Percentiles rank a stretch among this genome's conserved stretches.
Evolutionary conservation across 2,329 filamentous ascomycete genomes (phyloP).

Genomic region (Claviceps africana): DNA sequence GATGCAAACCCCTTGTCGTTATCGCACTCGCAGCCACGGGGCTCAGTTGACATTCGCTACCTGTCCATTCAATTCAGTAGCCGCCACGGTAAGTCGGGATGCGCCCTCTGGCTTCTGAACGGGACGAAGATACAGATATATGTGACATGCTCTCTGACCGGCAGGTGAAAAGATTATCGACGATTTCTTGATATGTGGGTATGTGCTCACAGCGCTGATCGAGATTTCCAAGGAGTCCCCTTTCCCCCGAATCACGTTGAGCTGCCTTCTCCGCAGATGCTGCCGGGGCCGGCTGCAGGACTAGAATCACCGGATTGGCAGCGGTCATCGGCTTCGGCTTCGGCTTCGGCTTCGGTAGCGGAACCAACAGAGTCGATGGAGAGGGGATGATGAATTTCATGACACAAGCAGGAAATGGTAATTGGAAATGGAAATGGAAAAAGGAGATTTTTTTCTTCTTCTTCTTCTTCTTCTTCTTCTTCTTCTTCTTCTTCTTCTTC

Average conservation of each 20-base stretch:
- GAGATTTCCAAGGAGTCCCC: conserved; percentile 30
- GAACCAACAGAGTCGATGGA: conserved; percentile 2
- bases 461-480: too few relatives aligned
- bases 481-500: too few relatives aligned
- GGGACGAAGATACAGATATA: not conserved
- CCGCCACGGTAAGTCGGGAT: conserved; percentile 25
- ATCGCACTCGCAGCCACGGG: conserved; percentile 6
- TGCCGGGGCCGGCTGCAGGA: conserved; percentile 13
- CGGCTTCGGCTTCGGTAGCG: too few relatives aligned
- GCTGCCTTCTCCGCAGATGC: conserved; percentile 32
- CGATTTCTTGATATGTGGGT: conserved; percentile 33
- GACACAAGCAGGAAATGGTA: not conserved
- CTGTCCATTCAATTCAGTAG: conserved; percentile 36
- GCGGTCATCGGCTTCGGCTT: conserved; percentile 4
- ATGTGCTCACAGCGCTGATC: conserved; percentile 30
- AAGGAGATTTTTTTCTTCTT: too few relatives aligned
- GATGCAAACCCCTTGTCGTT: conserved; percentile 12
- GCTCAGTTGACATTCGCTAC: conserved; percentile 29
- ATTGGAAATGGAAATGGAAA: too few relatives aligned
- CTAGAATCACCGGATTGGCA: conserved; percentile 3
- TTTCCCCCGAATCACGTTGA: conserved; percentile 33
- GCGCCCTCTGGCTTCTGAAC: not conserved
- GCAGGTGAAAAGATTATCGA: conserved; percentile 25
- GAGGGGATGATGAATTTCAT: not conserved
- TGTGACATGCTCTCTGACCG: not conserved